Evolutionary conservation across 495 filamentous ascomycete species (phyloP), one percentile per base, ranked within the genome.

Genomic region (Cryomyces antarcticus): DNA sequence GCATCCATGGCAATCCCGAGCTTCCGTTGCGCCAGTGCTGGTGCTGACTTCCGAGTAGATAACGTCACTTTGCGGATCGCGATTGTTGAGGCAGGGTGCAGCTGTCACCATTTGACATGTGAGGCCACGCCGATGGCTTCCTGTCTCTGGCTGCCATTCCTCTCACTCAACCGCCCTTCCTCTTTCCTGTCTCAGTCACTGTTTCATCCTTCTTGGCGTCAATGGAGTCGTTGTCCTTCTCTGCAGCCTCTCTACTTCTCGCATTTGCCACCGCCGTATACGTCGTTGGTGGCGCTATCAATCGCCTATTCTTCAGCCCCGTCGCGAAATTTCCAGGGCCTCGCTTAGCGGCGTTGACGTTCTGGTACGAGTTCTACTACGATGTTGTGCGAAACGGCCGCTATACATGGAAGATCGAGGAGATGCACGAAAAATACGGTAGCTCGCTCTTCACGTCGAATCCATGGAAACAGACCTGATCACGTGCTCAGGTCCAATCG

Each of bases 281-380:
- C 27, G 7, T 12, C 7, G 24, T 39, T 28, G 11, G 27, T 28
- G n/a, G 12, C 30, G 45, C 30, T 28, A 46, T 50, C n/a, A 45
- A 54, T 30, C 50, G 46, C 10, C 42, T 54, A 2, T 46, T 35
- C 31, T 49, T 44, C 30, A 40, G 30, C 41, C 50, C 40, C 24
- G 27, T 53, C 31, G 38, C 49, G 7, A 7, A 33, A 11, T 34
- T 54, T 31, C 53, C 53, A 0, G 53, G 53, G 9, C 52, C 52
- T 5, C 45, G 40, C 17, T 30, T 56, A 12, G 51, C 53, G 35
- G 52, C 52, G 17, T 30, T 49, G 17, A 56, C 50, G 7, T 43
- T 30, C 35, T 53, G 47, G 51, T 54, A 54, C 31, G 53, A 54
- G 31, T 51, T 51, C 45, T 54, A 56, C 46, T 51, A 45, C 33